These are phyloP conservation scores for Fusarium globosum DNA, from an alignment of 2,329 filamentous ascomycete genomes.

Conservation along the genomic window DNA sequence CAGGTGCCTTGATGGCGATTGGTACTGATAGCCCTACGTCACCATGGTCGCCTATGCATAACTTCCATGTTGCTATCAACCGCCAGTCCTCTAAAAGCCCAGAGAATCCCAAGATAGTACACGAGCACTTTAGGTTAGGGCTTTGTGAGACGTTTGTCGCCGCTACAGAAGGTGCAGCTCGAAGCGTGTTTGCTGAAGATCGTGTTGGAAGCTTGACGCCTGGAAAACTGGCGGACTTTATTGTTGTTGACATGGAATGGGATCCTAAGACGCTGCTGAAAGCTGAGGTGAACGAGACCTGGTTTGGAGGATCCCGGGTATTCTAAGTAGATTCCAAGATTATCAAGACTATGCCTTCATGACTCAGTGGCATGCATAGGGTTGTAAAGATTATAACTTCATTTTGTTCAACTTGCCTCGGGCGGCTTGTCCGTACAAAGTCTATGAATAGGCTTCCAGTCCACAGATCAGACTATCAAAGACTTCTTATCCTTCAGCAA, in stretches of 20 bases:
- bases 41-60: conserved; percentile 61
- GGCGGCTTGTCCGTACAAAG: too few relatives aligned
- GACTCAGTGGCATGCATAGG: too few relatives aligned
- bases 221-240: conserved; percentile 66
- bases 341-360: too few relatives aligned
- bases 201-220: conserved; percentile 60
- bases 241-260: conserved; percentile 59
- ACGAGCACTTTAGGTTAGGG: conserved; percentile 61
- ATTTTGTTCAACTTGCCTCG: too few relatives aligned
- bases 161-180: conserved; percentile 62
- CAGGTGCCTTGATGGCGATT: conserved; percentile 63
- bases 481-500: background rate
- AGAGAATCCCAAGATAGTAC: conserved; percentile 54
- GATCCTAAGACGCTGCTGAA: conserved; percentile 58
- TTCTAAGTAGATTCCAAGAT: too few relatives aligned
- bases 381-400: too few relatives aligned
- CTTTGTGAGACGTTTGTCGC: conserved; percentile 63
- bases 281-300: conserved; percentile 61
- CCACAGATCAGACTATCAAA: background rate
- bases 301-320: conserved; percentile 55
- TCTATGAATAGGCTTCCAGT: too few relatives aligned
- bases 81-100: conserved; percentile 63
- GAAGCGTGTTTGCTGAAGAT: conserved; percentile 61
- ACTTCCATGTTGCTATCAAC: conserved; percentile 68
- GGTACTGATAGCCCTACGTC: conserved; percentile 68